Base-by-base conservation (phyloP, 2,329 filamentous ascomycete species). In the Nemania sp. region DNA sequence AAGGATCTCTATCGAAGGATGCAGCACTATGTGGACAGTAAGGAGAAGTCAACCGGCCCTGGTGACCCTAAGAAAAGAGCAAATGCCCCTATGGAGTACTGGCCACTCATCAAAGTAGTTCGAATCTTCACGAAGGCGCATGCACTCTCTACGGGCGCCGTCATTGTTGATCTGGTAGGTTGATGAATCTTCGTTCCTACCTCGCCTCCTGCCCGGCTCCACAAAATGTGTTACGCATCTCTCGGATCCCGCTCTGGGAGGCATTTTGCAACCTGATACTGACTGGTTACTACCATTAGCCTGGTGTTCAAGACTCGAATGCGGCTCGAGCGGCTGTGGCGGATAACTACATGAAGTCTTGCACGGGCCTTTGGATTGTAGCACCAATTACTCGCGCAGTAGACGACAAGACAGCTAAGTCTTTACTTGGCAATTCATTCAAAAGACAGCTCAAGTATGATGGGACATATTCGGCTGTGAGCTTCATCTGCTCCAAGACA, bases 371-470 rank as follows among this genome's bases (percentile, higher is more conserved):
- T 0, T 88, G 83, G 83, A 83, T 87, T 60, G 81, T 86, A n/a
- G 83, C 84, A 1, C 83, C 84, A 0, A 87, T 87, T 59, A 86
- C 77, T 54, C 78, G 85, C 25, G 85, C 84, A 7, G 83, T 87
- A 0, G 82, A 87, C 65, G 83, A 87, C 63, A 86, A 87, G 67
- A 80, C 82, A 11, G 85, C 85, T 0, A 84, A 84, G 60, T 79
- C 76, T 1, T 73, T 88, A 2, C 76, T 87, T 2, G 82, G 83
- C 0, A 77, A 85, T 39, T 77, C 80, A 0, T 86, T 87, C 74
- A 86, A 83, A 64, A 75, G 80, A 1, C 85, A 87, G 62, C 74
- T 88, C 7, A 83, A 86, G 54, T 84, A 83, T 66, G 85, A 88
- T 59, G 81, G 83, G 1, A 80, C 77, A 0, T 83, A 83, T 57